Evolutionary conservation across 2,329 filamentous ascomycete genomes (phyloP).

Genomic region (Microdochium paspali): DNA sequence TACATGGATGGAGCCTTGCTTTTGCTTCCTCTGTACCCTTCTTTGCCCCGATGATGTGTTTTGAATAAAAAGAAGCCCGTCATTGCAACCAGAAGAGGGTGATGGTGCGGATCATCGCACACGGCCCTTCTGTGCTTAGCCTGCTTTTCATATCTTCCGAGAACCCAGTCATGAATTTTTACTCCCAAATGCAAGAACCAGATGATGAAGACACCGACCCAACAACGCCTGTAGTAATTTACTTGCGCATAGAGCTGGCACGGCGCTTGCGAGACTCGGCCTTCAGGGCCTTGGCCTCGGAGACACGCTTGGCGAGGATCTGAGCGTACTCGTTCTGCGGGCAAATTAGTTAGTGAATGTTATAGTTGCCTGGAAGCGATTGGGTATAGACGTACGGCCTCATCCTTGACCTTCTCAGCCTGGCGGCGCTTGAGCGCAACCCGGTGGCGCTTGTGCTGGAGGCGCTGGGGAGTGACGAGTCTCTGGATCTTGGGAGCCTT

Average conservation of each 20-base stretch:
- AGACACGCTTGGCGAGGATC: constrained; percentile 92
- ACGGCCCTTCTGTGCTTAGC: no score
- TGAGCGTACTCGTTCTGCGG: constrained; percentile 92
- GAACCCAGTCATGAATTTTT: constrained; percentile 3
- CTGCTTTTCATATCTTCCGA: neutral
- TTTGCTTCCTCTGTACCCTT: neutral
- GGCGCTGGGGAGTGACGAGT: constrained; percentile 97
- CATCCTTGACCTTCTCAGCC: constrained; percentile 95
- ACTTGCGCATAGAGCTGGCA: constrained; percentile 91
- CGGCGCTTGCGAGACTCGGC: constrained; percentile 93
- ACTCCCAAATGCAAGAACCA: constrained; percentile 25
- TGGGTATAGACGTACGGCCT: constrained; percentile 67
- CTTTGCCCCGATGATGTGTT: neutral
- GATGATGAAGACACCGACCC: constrained; percentile 19
- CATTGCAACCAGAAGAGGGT: no score
- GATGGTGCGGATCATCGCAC: no score
- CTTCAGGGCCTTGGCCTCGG: constrained; percentile 91
- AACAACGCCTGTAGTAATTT: constrained; percentile 37
- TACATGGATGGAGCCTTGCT: neutral
- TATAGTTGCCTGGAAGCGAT: neutral
- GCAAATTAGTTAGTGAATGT: neutral
- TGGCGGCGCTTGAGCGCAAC: constrained; percentile 97
- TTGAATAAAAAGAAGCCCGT: no score
- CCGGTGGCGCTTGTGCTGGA: constrained; percentile 99
- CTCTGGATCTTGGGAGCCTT: constrained; percentile 99